Evolutionary conservation across 2,329 filamentous ascomycete species (phyloP), one percentile per base, ranked within the genome.

Genomic region (Exophiala sp.): DNA sequence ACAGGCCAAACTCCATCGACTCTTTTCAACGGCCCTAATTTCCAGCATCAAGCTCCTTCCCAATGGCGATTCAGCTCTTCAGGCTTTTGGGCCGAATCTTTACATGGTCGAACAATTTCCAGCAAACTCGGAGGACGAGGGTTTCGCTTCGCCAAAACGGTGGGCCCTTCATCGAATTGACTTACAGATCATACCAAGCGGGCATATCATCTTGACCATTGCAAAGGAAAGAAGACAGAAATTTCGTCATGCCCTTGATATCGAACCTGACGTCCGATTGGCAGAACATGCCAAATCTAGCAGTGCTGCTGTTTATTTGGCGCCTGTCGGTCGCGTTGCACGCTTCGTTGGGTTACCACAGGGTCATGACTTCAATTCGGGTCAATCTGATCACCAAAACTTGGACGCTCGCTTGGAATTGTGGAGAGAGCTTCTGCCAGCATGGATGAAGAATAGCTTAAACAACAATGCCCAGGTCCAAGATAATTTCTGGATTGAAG

Each of bases 11-110:
- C 47, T 63, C 1, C 60, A 64, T 42, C 52, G 59, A 32, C 50
- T 64, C 3, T 64, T 64, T 39, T 51, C 54, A 14, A 50, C 55
- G 49, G 60, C 62, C n/a, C 55, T 64, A 20, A 38, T 63, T 12
- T 60, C 60, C 9, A 64, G 54, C 45, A 57, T 64, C 44, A 58
- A 52, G 35, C 36, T 62, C 33, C 20, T 50, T 18, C 53, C 57
- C 18, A 39, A 32, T 34, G 54, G 53, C 42, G 52, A 58, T 41
- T 42, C 54, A 35, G 43, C 43, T 7, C 32, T 62, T 21, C 51
- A 54, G 20, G 43, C 46, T 5, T 16, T 62, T 16, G 59, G 54
- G 12, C 46, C 46, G n/a, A 59, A 57, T 35, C 43, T 60, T 11
- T 59, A 62, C 41, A 21, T 60, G 32, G 48, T 56, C 11, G 55